Evolutionary conservation across 2,329 filamentous ascomycete genomes (phyloP), one percentile per base, ranked within the genome.

Genomic region (Amphichorda felina): DNA sequence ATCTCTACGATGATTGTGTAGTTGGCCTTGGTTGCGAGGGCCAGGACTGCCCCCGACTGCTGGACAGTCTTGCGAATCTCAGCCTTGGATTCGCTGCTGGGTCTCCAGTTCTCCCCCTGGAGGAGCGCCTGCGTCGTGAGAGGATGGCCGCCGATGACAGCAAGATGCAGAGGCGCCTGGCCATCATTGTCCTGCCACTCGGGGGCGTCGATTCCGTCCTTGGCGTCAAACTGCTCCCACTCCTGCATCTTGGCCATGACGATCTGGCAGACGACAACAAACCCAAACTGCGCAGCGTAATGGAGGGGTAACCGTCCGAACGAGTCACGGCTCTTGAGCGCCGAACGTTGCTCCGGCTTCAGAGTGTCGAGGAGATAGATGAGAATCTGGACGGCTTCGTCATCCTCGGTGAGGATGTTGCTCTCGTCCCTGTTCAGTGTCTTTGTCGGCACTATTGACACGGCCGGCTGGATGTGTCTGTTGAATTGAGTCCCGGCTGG

Each of bases 141-240:
- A 3, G 84, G 78, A 54, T 98, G 91, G 1, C 89, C 89, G 29
- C 85, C 87, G 33, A 94, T 83, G 18, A 96, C 89, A 48, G 83
- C 86, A 30, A 98, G 72, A 61, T 98, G 89, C 29, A 98, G 65
- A 1, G 91, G 91, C 8, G 88, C 85, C 55, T 82, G 86, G 14
- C 91, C 89, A 49, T 96, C 91, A 15, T 77, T 73, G 52, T 98
- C 91, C 57, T 95, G 89, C 89, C 89, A 96, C 41, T 79, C 70
- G 1, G 75, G 69, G 0, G 84, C 82, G 53, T 96, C 89, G 34
- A 98, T 93, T 8, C 88, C 88, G 42, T 86, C 70, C 25, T 78
- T 75, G 19, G 88, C 78, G 49, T 94, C 72, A 50, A 94, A 94
- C 47, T 93, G 79, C 13, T 73, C 74, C 89, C 89, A 96, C 17